These are phyloP conservation scores for Wallacemonas rigidus DNA, from an alignment of 208 protist genomes.

Conservation along the genomic window DNA sequence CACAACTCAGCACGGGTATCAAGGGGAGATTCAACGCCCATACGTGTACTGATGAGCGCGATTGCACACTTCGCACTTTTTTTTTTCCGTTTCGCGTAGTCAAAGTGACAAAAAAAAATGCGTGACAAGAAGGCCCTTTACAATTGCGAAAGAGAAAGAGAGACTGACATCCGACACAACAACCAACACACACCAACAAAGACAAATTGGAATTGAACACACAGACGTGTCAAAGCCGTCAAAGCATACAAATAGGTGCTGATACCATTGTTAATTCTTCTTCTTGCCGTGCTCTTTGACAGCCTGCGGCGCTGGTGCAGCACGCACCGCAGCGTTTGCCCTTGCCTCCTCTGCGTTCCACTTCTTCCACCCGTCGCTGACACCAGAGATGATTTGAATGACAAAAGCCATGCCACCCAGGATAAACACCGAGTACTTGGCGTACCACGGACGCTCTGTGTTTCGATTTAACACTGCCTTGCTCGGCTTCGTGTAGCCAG, in stretches of 20 bases:
- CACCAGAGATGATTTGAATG: constrained; percentile 46
- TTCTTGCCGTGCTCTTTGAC: constrained; percentile 4
- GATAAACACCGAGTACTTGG: constrained; percentile 35
- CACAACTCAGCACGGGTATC: no score
- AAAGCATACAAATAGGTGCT: background rate
- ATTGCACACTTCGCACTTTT: no score
- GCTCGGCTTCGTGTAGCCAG: constrained; percentile 61
- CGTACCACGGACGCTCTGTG: constrained; percentile 33
- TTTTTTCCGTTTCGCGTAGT: no score
- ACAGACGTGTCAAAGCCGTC: background rate
- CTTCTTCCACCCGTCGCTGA: constrained; percentile 40
- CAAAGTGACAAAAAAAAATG: no score
- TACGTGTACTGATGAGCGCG: no score
- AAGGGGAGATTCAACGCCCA: no score
- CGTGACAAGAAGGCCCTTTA: background rate
- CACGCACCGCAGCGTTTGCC: background rate
- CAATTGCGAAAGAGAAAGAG: background rate
- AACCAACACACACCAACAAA: background rate
- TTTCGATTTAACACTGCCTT: constrained; percentile 27
- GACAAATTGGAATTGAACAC: background rate
- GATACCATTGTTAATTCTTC: constrained; percentile 20
- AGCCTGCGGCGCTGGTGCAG: background rate
- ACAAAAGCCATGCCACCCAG: constrained; percentile 35
- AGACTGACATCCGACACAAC: background rate
- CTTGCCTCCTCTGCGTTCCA: constrained; percentile 18